phyloP scores from a whole-genome alignment of 169 alveolate species.

The Eimeria tenella region DNA sequence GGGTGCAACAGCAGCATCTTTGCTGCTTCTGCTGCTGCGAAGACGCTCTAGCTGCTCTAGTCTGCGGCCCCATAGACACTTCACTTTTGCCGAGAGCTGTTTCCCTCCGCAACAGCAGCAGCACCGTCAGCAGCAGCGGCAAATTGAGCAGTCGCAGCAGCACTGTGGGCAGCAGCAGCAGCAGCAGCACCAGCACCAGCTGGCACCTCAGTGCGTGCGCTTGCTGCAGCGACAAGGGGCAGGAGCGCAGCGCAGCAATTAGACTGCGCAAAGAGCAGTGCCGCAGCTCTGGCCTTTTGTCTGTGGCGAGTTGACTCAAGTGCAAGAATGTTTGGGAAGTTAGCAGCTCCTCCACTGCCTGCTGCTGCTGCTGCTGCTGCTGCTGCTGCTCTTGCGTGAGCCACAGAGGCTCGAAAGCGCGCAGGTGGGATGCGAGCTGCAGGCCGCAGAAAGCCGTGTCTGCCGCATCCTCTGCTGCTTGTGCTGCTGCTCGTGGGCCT shows the following conservation, averaged over 20 bases:
- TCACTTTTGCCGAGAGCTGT: too few species aligned
- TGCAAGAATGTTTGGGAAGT: background rate
- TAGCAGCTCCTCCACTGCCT: background rate
- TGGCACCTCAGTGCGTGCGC: background rate
- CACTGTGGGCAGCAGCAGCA: background rate
- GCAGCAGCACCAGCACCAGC: background rate
- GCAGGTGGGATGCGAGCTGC: constrained; percentile 12
- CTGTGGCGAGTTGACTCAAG: background rate
- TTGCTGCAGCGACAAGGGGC: background rate
- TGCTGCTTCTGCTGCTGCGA: background rate
- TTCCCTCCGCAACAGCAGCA: background rate
- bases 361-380: constrained; percentile 25
- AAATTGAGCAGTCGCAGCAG: background rate
- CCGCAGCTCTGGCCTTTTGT: constrained; percentile 1
- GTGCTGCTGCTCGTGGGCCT: background rate
- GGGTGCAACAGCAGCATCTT: constrained; percentile 1
- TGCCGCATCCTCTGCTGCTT: background rate
- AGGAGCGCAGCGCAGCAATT: background rate
- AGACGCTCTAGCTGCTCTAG: too few species aligned
- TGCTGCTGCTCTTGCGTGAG: background rate
- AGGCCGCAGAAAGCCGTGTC: background rate
- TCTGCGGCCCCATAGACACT: too few species aligned
- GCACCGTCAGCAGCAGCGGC: background rate
- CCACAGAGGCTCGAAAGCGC: constrained; percentile 49
- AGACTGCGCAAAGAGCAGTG: constrained; percentile 22